phyloP scores from a whole-genome alignment of 257 asterid species.

The Galeopsis tetrahit region DNA sequence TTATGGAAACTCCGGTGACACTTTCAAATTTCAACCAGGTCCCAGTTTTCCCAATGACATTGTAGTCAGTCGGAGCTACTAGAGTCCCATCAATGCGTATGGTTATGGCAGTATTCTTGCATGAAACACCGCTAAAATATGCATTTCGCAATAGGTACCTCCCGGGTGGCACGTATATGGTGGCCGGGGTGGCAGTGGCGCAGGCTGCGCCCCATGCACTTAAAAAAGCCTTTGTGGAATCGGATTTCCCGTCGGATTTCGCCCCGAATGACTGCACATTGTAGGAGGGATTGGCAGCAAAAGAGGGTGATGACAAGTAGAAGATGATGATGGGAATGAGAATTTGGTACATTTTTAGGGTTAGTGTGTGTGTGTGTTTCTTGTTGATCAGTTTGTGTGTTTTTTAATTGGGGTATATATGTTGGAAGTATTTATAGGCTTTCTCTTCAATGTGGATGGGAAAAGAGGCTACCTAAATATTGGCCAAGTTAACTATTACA shows the following conservation, averaged over 20 bases:
- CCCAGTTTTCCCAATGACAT: constrained; percentile 39
- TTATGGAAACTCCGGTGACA: constrained; percentile 55
- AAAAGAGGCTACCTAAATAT: too few relatives aligned
- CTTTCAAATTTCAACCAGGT: constrained; percentile 56
- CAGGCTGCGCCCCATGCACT: constrained; percentile 59
- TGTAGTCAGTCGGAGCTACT: constrained; percentile 60
- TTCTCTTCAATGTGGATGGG: too few relatives aligned
- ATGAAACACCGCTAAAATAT: constrained; percentile 35
- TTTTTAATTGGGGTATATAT: too few relatives aligned
- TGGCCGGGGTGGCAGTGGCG: constrained; percentile 40
- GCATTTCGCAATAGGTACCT: constrained; percentile 40
- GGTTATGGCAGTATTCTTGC: constrained; percentile 48
- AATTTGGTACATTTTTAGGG: too few relatives aligned
- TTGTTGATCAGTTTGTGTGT: too few relatives aligned
- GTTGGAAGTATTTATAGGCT: too few relatives aligned
- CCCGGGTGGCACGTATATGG: constrained; percentile 56
- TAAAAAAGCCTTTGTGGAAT: constrained; percentile 44
- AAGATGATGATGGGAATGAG: too few relatives aligned
- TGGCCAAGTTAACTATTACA: too few relatives aligned
- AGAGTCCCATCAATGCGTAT: constrained; percentile 57
- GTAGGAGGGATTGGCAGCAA: constrained; percentile 38
- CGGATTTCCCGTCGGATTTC: constrained; percentile 46
- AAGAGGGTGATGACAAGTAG: background rate
- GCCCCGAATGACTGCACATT: constrained; percentile 50
- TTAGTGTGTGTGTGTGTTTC: too few relatives aligned